Conservation (phyloP, 202 grass and related monocot species). For the Musa balbisiana region DNA sequence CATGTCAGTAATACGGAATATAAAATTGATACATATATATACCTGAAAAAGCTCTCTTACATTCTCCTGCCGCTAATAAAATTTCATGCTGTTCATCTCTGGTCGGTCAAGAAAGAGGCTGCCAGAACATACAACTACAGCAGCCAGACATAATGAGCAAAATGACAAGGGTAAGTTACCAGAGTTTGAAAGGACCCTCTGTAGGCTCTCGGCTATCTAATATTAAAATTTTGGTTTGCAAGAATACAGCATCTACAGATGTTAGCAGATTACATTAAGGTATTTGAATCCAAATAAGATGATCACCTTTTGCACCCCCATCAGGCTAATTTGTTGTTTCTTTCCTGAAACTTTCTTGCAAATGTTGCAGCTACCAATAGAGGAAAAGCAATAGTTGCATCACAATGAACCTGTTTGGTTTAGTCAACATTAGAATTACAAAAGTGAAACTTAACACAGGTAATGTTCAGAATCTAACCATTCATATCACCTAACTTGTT, state of each 20-base stretch:
- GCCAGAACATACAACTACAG: not conserved
- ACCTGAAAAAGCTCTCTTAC: no score
- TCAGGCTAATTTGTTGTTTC: not conserved
- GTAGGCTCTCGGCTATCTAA: no score
- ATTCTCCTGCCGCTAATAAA: not conserved
- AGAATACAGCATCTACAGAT: not conserved
- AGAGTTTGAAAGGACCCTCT: not conserved
- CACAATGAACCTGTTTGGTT: slow-evolving; percentile 68
- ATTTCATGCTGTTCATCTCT: not conserved
- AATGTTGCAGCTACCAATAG: slow-evolving; percentile 83
- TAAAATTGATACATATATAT: no score
- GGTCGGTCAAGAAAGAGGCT: not conserved
- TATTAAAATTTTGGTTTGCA: not conserved
- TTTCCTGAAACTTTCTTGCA: slow-evolving; percentile 36
- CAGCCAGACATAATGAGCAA: not conserved
- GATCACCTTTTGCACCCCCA: not conserved
- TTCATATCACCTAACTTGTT: no score
- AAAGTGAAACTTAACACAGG: not conserved
- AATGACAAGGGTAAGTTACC: not conserved
- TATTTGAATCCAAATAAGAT: not conserved
- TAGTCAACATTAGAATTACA: not conserved
- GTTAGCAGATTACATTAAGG: not conserved
- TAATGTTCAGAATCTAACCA: not conserved
- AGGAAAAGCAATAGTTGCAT: slow-evolving; percentile 82
- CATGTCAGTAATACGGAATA: no score